Base-by-base conservation (phyloP, 2,329 filamentous ascomycete genomes). In the Reticulascus tulasneorum region DNA sequence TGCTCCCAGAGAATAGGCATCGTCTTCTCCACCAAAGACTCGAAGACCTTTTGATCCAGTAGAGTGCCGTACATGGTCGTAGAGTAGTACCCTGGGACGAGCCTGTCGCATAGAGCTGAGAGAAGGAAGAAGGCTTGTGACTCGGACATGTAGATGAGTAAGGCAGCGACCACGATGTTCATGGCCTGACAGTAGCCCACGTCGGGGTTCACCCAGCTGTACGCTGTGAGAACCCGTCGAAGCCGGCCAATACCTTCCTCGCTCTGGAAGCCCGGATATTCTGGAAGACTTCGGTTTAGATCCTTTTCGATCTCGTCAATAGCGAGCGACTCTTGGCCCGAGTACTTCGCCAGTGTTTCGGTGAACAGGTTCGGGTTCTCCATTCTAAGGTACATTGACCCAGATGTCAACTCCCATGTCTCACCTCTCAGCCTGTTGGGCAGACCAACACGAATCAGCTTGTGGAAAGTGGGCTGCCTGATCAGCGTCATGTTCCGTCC, bases 301-400 rank as follows among this genome's bases (percentile, higher is more conserved):
- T 98, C 93, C 62, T 98, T 98, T 58, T 98, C 93, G 47, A 98
- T 98, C 69, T 98, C 93, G 58, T 98, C 93, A 50, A 97, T 97
- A 28, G 93, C 93, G 42, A 98, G 74, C 9, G 91, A 97, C 48
- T 94, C 86, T 54, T 84, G 78, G 7, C 93, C 93, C 7, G 84
- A 78, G 50, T 84, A 90, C 55, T 93, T 91, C 33, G 77, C 71
- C 28, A 98, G 67, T 0, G 90, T 97, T 39, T 98, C 87, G 28
- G 75, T 67, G 54, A 91, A 98, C 6, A 91, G 67, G 9, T 79
- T 85, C 2, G 93, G 93, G 40, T 85, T 87, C 53, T 95, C 85
- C 11, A 98, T 73, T 19, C 91, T 81, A 40, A 94, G 69, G 58
- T 90, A 96, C 44, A 96, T 74, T 3, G 91, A 94, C 6, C 93